Evolutionary conservation across 768 basidiomycete genomes (phyloP).

Genomic region (Tulasnella sp.): DNA sequence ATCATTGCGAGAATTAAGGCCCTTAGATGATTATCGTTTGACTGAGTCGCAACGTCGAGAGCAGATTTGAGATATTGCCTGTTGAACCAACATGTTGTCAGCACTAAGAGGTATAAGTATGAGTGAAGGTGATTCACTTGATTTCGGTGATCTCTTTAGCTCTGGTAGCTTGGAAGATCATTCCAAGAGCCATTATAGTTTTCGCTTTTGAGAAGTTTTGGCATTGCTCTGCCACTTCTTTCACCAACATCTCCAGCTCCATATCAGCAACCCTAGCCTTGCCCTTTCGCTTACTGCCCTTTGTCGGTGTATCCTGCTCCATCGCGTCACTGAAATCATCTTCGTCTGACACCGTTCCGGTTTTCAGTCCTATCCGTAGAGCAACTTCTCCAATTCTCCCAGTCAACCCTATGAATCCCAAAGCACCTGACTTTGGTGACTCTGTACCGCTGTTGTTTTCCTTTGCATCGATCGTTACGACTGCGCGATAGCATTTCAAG

Average conservation of each 20-base stretch:
- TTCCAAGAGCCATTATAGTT: slow-evolving; percentile 12
- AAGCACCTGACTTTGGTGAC: too few relatives aligned
- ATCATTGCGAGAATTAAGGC: slow-evolving; percentile 55
- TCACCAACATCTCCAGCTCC: too few relatives aligned
- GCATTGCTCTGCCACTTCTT: too few relatives aligned
- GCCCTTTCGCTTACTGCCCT: too few relatives aligned
- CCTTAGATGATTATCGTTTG: slow-evolving; percentile 61
- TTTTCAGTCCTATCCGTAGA: slow-evolving; percentile 35
- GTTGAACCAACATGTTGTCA: not conserved
- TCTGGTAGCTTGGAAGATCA: slow-evolving; percentile 14
- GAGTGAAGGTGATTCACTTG: slow-evolving; percentile 34
- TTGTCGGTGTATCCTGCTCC: not conserved
- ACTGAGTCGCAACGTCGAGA: slow-evolving; percentile 40
- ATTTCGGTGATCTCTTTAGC: slow-evolving; percentile 41
- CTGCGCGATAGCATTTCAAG: slow-evolving; percentile 47
- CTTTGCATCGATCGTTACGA: slow-evolving; percentile 36
- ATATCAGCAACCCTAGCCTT: too few relatives aligned
- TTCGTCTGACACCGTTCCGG: not conserved
- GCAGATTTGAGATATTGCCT: slow-evolving; percentile 51
- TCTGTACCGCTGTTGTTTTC: slow-evolving; percentile 15
- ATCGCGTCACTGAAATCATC: not conserved
- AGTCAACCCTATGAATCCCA: slow-evolving; percentile 34
- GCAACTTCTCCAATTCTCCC: slow-evolving; percentile 42
- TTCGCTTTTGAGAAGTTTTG: too few relatives aligned
- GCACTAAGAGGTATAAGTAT: slow-evolving; percentile 12